Percentiles rank a stretch among this genome's conserved stretches.
These are phyloP conservation scores for Phallus indusiatus DNA, from an alignment of 768 basidiomycete species.

Conservation along the genomic window DNA sequence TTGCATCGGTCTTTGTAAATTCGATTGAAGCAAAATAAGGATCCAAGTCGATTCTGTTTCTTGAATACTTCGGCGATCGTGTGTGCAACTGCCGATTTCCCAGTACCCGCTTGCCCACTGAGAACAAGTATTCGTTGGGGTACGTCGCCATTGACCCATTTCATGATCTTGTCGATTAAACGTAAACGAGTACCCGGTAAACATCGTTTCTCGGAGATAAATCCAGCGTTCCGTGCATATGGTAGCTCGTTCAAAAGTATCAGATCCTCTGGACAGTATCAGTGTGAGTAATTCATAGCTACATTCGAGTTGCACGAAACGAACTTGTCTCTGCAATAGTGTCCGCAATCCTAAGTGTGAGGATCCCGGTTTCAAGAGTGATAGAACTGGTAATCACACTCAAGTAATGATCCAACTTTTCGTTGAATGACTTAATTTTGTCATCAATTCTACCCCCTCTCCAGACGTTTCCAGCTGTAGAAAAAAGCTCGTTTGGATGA, in stretches of 20 bases:
- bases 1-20: not conserved
- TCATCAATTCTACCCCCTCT: not conserved
- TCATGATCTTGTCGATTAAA: not conserved
- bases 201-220: not conserved
- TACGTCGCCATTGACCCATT: constrained; percentile 1
- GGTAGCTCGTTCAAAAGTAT: not conserved
- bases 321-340: not conserved
- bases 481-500: not conserved
- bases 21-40: constrained; percentile 11
- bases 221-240: not conserved
- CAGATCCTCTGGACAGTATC: not conserved
- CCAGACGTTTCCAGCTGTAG: not conserved
- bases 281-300: not conserved
- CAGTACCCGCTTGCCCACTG: constrained; percentile 9
- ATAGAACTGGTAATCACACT: not conserved
- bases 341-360: not conserved
- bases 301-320: not conserved
- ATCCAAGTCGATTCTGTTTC: constrained; percentile 6
- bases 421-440: not conserved
- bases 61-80: constrained; percentile 3
- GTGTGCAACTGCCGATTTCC: constrained; percentile 13
- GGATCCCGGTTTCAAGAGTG: not conserved
- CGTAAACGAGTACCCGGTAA: constrained; percentile 7
- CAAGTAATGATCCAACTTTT: not conserved
- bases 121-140: constrained; percentile 7